Conservation (phyloP, 495 filamentous ascomycete species). For the Podospora fimiseda region DNA sequence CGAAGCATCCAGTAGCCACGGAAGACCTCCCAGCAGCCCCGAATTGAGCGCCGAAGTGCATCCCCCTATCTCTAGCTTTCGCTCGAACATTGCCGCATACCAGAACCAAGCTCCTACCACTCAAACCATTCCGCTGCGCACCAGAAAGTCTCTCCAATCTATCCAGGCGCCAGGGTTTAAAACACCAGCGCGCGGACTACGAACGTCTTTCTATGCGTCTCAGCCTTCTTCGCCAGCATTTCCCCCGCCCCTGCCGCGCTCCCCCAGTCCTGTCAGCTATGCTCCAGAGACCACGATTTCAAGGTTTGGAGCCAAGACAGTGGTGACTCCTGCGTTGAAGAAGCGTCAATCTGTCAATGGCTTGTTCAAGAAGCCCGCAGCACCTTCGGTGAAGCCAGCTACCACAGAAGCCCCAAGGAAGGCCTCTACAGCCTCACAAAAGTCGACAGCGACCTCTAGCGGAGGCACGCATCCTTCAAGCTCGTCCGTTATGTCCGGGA, state of each 20-base stretch:
- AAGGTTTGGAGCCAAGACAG: slow-evolving; percentile 44
- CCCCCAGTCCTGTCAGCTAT: slow-evolving; percentile 40
- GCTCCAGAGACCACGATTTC: slow-evolving; percentile 20
- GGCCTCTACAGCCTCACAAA: slow-evolving; percentile 35
- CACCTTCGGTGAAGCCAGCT: slow-evolving; percentile 35
- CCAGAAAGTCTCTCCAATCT: slow-evolving; percentile 22
- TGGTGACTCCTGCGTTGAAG: slow-evolving; percentile 44
- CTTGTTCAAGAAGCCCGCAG: slow-evolving; percentile 47
- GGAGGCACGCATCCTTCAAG: slow-evolving; percentile 34
- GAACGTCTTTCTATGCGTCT: slow-evolving; percentile 13
- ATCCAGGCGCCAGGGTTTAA: slow-evolving; percentile 16
- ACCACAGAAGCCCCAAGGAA: slow-evolving; percentile 30
- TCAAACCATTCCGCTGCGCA: slow-evolving; percentile 28
- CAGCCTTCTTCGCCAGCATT: slow-evolving; percentile 19
- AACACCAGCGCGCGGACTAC: slow-evolving; percentile 5
- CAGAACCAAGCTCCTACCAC: slow-evolving; percentile 32
- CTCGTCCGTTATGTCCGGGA: slow-evolving; percentile 30
- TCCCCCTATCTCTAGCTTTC: slow-evolving; percentile 18
- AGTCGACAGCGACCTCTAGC: slow-evolving; percentile 45
- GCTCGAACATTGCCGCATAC: slow-evolving; percentile 29
- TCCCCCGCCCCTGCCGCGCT: slow-evolving; percentile 24
- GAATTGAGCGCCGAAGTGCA: slow-evolving; percentile 34
- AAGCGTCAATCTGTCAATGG: slow-evolving; percentile 51
- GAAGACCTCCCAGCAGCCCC: slow-evolving; percentile 32
- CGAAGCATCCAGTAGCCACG: slow-evolving; percentile 28